A percentile compares a stretch with the other conserved stretches of the same genome.
Conservation (phyloP, 169 alveolate species). For the Ichthyophthirius multifiliis region DNA sequence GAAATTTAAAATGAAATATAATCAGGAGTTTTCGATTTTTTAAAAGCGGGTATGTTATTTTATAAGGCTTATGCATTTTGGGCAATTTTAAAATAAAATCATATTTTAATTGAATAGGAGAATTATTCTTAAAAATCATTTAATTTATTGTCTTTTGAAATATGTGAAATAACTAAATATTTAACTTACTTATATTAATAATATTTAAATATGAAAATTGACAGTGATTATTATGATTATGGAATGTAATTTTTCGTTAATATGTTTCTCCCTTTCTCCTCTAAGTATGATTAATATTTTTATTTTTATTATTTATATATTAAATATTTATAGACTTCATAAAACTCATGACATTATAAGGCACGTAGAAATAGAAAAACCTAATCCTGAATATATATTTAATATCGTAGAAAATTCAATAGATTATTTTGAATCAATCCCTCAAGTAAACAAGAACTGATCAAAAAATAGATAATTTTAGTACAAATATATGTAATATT, state of each 20-base stretch:
- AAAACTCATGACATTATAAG: too few species aligned
- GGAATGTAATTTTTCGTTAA: neutral
- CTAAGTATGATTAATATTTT: too few species aligned
- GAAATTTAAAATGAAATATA: neutral
- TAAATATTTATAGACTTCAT: too few species aligned
- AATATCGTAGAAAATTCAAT: too few species aligned
- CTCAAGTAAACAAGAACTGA: too few species aligned
- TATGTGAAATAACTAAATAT: neutral
- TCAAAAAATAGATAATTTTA: too few species aligned
- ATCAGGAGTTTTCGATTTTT: neutral
- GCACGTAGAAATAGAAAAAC: too few species aligned
- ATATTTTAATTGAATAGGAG: neutral
- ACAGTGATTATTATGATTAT: neutral
- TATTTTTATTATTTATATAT: too few species aligned
- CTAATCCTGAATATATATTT: too few species aligned
- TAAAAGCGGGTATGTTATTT: neutral
- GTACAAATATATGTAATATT: too few species aligned
- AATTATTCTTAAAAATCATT: neutral
- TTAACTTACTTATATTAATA: neutral
- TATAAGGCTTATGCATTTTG: neutral
- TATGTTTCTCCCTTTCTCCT: neutral
- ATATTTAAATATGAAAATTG: neutral
- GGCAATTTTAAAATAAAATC: neutral
- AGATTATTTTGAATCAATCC: too few species aligned
- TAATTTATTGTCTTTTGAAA: neutral